phyloP scores from a whole-genome alignment of 129 eudicot species.

The Ambrosia artemisiifolia region DNA sequence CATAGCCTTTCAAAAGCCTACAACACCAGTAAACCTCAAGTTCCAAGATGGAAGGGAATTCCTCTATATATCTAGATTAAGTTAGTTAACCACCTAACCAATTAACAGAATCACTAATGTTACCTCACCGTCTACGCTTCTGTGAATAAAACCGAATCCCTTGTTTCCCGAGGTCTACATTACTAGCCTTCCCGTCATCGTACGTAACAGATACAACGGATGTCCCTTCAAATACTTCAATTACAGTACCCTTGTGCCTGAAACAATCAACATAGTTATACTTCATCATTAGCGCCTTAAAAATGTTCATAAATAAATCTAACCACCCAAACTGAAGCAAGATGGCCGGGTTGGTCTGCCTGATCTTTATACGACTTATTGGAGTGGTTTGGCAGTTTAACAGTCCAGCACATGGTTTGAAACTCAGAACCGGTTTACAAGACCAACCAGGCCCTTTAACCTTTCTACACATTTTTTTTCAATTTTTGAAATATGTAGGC shows the following conservation, averaged over 20 bases:
- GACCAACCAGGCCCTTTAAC: too few species aligned
- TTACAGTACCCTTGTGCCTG: slow-evolving; percentile 80
- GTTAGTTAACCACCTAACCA: background rate
- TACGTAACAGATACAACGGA: slow-evolving; percentile 57
- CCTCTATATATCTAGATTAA: slow-evolving; percentile 10
- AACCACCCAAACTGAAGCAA: background rate
- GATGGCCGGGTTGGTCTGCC: background rate
- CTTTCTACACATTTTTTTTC: too few species aligned
- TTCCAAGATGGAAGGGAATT: background rate
- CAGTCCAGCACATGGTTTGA: too few species aligned
- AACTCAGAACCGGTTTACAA: too few species aligned
- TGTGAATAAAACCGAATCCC: slow-evolving; percentile 73
- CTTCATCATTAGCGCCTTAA: background rate
- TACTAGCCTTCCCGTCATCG: slow-evolving; percentile 69
- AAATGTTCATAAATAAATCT: too few species aligned
- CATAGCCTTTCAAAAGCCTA: slow-evolving; percentile 3
- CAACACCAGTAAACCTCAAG: background rate
- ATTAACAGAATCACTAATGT: background rate
- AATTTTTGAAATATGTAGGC: background rate
- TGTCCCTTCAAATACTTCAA: slow-evolving; percentile 58
- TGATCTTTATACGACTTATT: too few species aligned
- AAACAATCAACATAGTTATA: background rate
- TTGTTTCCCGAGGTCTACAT: slow-evolving; percentile 69
- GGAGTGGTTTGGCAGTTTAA: too few species aligned
- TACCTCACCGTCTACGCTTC: slow-evolving; percentile 39